These are phyloP conservation scores for Malus orientalis DNA, from an alignment of 306 rosid genomes.

Conservation along the genomic window DNA sequence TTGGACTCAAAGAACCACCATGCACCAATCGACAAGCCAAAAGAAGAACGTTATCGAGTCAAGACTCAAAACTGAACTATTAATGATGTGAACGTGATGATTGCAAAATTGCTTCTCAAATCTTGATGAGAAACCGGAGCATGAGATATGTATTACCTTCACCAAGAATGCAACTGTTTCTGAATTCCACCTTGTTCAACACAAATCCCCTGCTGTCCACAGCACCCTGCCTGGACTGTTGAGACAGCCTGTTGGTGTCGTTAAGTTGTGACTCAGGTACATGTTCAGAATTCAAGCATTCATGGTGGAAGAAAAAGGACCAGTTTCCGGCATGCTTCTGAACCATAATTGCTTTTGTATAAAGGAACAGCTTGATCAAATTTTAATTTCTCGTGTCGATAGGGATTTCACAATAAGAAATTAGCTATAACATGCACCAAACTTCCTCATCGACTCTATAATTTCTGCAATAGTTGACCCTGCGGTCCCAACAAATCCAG, in stretches of 20 bases:
- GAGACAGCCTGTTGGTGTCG: background rate
- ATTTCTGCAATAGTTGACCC: slow-evolving; percentile 85
- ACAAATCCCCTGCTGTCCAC: background rate
- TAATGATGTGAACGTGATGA: background rate
- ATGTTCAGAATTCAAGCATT: background rate
- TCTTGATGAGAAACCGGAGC: background rate
- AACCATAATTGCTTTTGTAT: background rate
- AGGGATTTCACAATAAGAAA: slow-evolving; percentile 13
- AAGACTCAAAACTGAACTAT: background rate
- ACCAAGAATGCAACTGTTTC: background rate
- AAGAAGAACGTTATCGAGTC: background rate
- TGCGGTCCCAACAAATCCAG: slow-evolving; percentile 81
- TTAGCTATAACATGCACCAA: slow-evolving; percentile 30
- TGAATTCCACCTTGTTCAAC: background rate
- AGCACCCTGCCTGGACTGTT: background rate
- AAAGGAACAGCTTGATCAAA: background rate
- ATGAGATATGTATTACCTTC: background rate
- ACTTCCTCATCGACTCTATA: slow-evolving; percentile 61
- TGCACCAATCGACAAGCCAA: background rate
- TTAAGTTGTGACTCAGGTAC: slow-evolving; percentile 1
- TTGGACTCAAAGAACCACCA: background rate
- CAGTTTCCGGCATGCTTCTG: background rate
- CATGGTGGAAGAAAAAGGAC: background rate
- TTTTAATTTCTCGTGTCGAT: background rate
- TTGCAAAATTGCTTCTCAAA: background rate